These are phyloP conservation scores for Pyrus pyrifolia DNA, from an alignment of 306 rosid species.

Conservation along the genomic window DNA sequence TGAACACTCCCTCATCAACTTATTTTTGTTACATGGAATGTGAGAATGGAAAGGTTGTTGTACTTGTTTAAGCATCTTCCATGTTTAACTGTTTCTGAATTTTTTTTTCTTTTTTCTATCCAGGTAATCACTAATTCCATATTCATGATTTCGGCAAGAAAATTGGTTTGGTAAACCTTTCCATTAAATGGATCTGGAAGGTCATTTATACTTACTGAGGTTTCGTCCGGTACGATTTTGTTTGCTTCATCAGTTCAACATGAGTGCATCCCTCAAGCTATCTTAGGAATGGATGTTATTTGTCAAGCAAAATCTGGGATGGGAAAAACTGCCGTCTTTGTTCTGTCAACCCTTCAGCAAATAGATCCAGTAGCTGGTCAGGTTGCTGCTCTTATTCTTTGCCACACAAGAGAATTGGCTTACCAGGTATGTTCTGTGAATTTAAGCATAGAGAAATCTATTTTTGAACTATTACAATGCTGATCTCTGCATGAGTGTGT, in stretches of 20 bases:
- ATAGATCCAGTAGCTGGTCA: slow-evolving; percentile 72
- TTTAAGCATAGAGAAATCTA: neutral
- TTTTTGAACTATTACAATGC: neutral
- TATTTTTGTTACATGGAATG: neutral
- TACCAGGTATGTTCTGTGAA: slow-evolving; percentile 44
- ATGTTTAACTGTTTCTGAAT: slow-evolving; percentile 4
- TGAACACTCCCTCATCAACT: neutral
- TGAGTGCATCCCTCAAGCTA: slow-evolving; percentile 77
- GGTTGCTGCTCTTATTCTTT: slow-evolving; percentile 64
- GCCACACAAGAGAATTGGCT: slow-evolving; percentile 71
- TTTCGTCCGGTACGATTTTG: slow-evolving; percentile 60
- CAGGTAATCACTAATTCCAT: slow-evolving; percentile 72
- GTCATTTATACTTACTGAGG: slow-evolving; percentile 67
- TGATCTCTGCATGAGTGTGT: neutral
- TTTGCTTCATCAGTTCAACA: slow-evolving; percentile 69
- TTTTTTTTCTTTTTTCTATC: neutral
- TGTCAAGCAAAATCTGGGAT: slow-evolving; percentile 76
- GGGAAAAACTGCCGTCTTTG: slow-evolving; percentile 80
- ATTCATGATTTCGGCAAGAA: slow-evolving; percentile 48
- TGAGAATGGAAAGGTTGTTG: neutral
- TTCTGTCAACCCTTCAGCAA: slow-evolving; percentile 60
- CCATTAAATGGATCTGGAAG: slow-evolving; percentile 58
- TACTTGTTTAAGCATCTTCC: neutral
- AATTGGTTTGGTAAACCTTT: slow-evolving; percentile 70
- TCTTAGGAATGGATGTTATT: slow-evolving; percentile 67